Evolutionary conservation across 495 filamentous ascomycete genomes (phyloP), one percentile per base, ranked within the genome.

Genomic region (Aspergillus olivimuriae): DNA sequence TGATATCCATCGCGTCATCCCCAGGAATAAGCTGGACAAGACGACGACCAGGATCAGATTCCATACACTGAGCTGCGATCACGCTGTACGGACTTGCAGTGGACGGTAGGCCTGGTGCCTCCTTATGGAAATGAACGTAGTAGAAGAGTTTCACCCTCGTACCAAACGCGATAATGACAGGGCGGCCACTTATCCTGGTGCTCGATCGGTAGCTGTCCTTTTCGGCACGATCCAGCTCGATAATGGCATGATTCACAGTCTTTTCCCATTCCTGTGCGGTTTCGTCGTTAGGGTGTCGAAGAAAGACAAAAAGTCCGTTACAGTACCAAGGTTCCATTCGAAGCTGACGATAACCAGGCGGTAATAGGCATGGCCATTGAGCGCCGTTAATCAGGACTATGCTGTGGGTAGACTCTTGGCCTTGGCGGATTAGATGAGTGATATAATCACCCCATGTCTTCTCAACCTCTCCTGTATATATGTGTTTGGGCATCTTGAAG

Each of bases 81-180:
- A 39, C 24, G 19, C 40, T 37, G 5, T 37, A 18, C 4, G 43
- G 17, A 16, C 39, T 33, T 24, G 41, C 31, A 22, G 18, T 40
- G 3, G 31, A 12, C 0, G 40, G 22, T 11, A 15, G n/a, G 1
- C 34, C 11, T 11, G 42, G 45, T 5, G 24, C 16, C 1, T 39
- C 31, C 0, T 23, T 11, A n/a, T 26, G 19, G 9, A 37, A 26
- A 21, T 47, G 18, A 19, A 56, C 41, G 12, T 52, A 56, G 14
- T 50, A 56, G 14, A 50, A 56, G 11, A 56, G 22, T 31, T 42
- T 47, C 36, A 47, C 19, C 1, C 30, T 40, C n/a, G 46, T 47
- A 3, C 34, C 22, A 21, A 56, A 56, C 14, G 41, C 53, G 19
- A 56, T 33, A 15, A 56, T 32, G 0, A 50, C 32, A 0, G 49